These are phyloP conservation scores for Diaporthe sp. DNA, from an alignment of 2,329 filamentous ascomycete genomes.

Conservation along the genomic window DNA sequence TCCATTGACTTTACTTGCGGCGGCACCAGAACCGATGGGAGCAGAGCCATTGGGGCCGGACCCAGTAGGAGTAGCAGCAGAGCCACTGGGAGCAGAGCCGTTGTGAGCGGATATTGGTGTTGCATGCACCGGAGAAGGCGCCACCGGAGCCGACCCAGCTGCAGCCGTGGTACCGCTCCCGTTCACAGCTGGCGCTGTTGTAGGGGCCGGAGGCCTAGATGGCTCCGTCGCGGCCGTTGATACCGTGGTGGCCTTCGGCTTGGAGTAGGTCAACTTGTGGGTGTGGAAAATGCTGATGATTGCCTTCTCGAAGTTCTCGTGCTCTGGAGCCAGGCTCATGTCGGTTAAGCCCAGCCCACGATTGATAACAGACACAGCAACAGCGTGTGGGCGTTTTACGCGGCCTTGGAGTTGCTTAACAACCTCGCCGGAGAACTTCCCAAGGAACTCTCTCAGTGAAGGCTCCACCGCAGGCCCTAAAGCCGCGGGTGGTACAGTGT, in stretches of 20 bases:
- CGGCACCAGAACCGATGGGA: neutral
- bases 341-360: conserved; percentile 64
- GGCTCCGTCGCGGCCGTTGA: conserved; percentile 40
- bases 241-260: conserved; percentile 21
- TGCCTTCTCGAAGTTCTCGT: conserved; percentile 62
- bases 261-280: conserved; percentile 43
- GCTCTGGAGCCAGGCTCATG: conserved; percentile 55
- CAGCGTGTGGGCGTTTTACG: conserved; percentile 58
- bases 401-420: conserved; percentile 61
- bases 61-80: neutral
- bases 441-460: conserved; percentile 57
- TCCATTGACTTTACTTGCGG: neutral
- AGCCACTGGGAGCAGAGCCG: neutral
- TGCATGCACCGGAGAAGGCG: neutral
- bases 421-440: conserved; percentile 62
- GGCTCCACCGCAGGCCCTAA: conserved; percentile 58
- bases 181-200: neutral
- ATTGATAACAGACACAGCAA: conserved; percentile 68
- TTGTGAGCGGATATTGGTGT: neutral
- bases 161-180: neutral
- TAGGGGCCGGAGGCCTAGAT: neutral
- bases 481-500: conserved; percentile 25
- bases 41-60: neutral
- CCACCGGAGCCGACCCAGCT: neutral
- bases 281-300: conserved; percentile 60